These are phyloP conservation scores for Allomyces arbusculus DNA, from an alignment of 192 early-diverging fungal genomes.

Conservation along the genomic window DNA sequence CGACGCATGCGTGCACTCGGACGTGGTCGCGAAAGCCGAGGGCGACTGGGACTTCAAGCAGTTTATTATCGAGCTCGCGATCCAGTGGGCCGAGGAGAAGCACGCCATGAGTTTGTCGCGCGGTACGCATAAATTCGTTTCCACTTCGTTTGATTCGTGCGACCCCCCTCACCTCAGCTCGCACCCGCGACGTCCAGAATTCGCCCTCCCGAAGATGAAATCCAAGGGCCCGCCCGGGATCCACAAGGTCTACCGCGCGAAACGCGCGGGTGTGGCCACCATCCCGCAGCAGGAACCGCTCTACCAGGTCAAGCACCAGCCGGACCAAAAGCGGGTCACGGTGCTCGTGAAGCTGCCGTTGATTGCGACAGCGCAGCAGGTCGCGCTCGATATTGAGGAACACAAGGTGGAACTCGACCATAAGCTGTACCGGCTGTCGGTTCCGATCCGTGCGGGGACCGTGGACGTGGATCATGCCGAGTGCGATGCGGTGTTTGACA, in stretches of 20 bases:
- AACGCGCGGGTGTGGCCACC: not conserved
- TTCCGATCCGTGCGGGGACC: not conserved
- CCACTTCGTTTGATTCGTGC: not conserved
- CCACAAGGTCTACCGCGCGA: not conserved
- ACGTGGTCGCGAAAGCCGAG: conserved; percentile 25
- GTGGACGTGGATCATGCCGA: not conserved
- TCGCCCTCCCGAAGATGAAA: not conserved
- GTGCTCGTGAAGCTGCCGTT: not conserved
- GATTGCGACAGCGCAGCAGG: not conserved
- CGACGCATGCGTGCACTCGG: conserved; percentile 45
- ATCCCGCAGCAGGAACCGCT: not conserved
- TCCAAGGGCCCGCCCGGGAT: not conserved
- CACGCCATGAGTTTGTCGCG: conserved; percentile 28
- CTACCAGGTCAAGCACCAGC: not conserved
- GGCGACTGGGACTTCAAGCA: conserved; percentile 39
- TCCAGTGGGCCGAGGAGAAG: conserved; percentile 49
- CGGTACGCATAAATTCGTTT: conserved; percentile 18
- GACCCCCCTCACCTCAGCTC: no score
- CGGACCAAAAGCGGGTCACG: no score
- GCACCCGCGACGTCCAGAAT: not conserved
- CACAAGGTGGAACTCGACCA: not conserved
- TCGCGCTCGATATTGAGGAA: not conserved
- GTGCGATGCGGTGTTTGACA: not conserved
- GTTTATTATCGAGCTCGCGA: conserved; percentile 42
- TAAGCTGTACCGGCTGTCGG: not conserved